Conservation (phyloP, 345 rosid genomes). For the Theobroma cacao region DNA sequence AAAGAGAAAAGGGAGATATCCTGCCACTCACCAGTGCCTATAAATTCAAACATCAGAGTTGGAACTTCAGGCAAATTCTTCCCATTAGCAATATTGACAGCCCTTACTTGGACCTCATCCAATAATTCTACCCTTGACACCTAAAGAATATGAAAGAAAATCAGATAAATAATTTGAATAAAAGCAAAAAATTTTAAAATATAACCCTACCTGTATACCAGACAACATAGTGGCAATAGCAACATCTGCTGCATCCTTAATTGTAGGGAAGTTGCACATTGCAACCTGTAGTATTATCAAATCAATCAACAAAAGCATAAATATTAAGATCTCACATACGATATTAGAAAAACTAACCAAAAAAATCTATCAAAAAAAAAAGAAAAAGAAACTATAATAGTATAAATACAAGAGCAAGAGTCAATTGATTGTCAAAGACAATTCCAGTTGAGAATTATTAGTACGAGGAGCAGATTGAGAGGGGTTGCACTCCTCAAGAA, state of each 20-base stretch:
- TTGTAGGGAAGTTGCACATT: conserved; percentile 84
- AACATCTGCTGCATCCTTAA: conserved; percentile 97
- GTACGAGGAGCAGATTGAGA: neutral
- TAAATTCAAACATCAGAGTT: conserved; percentile 89
- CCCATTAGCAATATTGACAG: conserved; percentile 83
- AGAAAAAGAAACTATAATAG: neutral
- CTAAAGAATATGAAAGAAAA: conserved; percentile 33
- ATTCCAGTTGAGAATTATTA: neutral
- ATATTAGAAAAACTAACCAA: neutral
- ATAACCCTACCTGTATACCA: conserved; percentile 73
- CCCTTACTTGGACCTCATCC: conserved; percentile 87
- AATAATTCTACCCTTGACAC: conserved; percentile 87
- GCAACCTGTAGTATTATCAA: conserved; percentile 64
- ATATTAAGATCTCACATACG: neutral
- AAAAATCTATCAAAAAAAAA: neutral
- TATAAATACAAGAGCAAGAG: neutral
- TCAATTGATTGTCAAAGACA: neutral
- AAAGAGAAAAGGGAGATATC: neutral
- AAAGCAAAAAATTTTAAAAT: conserved; percentile 11
- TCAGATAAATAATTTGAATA: conserved; percentile 16
- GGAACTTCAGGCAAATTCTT: conserved; percentile 77
- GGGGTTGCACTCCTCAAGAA: neutral
- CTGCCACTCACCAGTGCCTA: conserved; percentile 68
- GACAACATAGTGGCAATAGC: conserved; percentile 83
- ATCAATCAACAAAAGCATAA: neutral